Conservation (phyloP, 306 rosid species). For the Corylus americana region DNA sequence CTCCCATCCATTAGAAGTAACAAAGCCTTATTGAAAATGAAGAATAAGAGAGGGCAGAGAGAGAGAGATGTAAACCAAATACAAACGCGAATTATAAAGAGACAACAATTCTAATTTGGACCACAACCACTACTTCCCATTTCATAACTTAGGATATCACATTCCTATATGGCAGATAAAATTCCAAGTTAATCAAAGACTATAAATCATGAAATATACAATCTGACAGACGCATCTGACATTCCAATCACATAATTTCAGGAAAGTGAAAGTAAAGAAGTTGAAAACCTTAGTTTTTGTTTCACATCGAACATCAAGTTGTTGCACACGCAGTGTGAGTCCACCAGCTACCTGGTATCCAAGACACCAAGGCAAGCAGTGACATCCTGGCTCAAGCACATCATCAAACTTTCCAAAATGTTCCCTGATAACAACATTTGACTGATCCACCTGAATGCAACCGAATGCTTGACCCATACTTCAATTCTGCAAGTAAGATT, state of each 20-base stretch:
- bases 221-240: not conserved
- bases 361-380: conserved; percentile 70
- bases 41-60: not conserved
- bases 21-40: conserved; percentile 20
- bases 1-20: conserved; percentile 13
- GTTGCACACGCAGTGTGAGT: conserved; percentile 64
- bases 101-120: not conserved
- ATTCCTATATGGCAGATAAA: not conserved
- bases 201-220: not conserved
- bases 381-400: conserved; percentile 70
- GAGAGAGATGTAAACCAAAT: not conserved
- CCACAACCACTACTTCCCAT: not conserved
- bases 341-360: conserved; percentile 58
- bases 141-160: not conserved
- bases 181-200: not conserved
- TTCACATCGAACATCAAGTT: conserved; percentile 65
- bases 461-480: conserved; percentile 66
- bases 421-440: conserved; percentile 66
- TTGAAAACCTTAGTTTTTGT: conserved; percentile 63
- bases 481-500: conserved; percentile 27
- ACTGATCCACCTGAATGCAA: conserved; percentile 63
- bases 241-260: conserved; percentile 11
- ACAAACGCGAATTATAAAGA: not conserved
- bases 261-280: conserved; percentile 10
- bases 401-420: conserved; percentile 52